phyloP scores from a whole-genome alignment of 2,329 filamentous ascomycete genomes.

The Claviceps pusilla region DNA sequence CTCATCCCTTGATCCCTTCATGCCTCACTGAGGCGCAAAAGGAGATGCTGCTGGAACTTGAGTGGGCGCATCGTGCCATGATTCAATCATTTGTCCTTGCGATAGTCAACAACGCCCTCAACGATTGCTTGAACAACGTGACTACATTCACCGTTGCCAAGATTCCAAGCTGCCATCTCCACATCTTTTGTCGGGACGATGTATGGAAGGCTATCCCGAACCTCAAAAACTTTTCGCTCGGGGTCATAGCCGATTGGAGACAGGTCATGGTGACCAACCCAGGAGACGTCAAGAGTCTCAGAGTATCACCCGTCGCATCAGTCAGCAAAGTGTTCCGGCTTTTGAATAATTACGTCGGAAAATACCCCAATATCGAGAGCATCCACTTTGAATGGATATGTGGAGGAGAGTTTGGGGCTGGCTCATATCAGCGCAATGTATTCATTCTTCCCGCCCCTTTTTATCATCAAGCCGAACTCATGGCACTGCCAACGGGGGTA shows the following conservation, averaged over 20 bases:
- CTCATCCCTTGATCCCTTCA: constrained; percentile 31
- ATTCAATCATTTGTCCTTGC: constrained; percentile 52
- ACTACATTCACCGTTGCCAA: constrained; percentile 48
- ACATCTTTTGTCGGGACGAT: constrained; percentile 37
- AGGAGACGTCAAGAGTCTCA: constrained; percentile 32
- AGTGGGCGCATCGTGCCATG: constrained; percentile 55
- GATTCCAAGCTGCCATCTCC: constrained; percentile 46
- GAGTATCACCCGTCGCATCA: constrained; percentile 35
- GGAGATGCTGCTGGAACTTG: constrained; percentile 52
- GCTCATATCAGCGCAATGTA: constrained; percentile 45
- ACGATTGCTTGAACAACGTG: constrained; percentile 35
- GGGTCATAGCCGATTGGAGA: constrained; percentile 52
- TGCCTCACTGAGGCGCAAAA: constrained; percentile 47
- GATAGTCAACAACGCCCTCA: constrained; percentile 40
- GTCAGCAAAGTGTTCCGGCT: constrained; percentile 36
- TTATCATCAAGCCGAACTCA: constrained; percentile 18
- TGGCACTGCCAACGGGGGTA: constrained; percentile 17
- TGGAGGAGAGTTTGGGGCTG: constrained; percentile 52
- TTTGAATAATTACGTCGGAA: constrained; percentile 34
- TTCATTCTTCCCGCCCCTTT: constrained; percentile 49
- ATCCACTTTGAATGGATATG: constrained; percentile 52
- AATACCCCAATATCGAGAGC: constrained; percentile 34
- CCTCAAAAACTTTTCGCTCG: constrained; percentile 38
- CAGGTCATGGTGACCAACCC: constrained; percentile 35
- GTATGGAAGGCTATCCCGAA: constrained; percentile 47